A percentile compares a stretch with the other conserved stretches of the same genome.
Conservation (phyloP, 805 yeast genomes). For the Candida xiaguanensis region DNA sequence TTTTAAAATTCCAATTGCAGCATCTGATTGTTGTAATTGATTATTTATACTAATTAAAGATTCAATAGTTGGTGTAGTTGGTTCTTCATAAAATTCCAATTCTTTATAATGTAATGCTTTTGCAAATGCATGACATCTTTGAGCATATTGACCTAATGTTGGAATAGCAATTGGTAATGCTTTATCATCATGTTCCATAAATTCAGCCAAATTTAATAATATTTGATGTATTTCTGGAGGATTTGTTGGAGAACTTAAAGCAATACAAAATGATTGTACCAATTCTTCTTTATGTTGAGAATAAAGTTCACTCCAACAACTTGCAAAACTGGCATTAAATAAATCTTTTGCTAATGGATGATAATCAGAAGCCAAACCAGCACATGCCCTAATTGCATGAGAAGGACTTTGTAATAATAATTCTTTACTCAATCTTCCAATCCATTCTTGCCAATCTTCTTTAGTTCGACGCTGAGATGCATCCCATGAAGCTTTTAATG, state of each 20-base stretch:
- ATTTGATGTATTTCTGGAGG: slow-evolving; percentile 96
- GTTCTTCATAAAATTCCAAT: slow-evolving; percentile 89
- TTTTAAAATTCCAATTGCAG: slow-evolving; percentile 93
- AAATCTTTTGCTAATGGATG: slow-evolving; percentile 85
- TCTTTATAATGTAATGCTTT: slow-evolving; percentile 96
- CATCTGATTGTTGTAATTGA: slow-evolving; percentile 93
- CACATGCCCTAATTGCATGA: slow-evolving; percentile 90
- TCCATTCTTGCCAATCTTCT: slow-evolving; percentile 99
- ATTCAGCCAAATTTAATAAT: slow-evolving; percentile 84
- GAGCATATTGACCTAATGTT: slow-evolving; percentile 88
- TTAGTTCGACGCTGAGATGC: slow-evolving; percentile 82
- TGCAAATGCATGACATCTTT: slow-evolving; percentile 94
- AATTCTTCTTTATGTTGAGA: slow-evolving; percentile 87
- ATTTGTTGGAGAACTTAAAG: slow-evolving; percentile 83
- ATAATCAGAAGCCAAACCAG: slow-evolving; percentile 81
- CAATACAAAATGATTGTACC: slow-evolving; percentile 79
- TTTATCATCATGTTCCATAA: slow-evolving; percentile 96
- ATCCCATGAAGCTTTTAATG: slow-evolving; percentile 85
- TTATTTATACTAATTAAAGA: slow-evolving; percentile 89
- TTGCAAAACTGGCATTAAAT: slow-evolving; percentile 91
- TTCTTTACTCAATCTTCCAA: slow-evolving; percentile 79
- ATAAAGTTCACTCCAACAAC: slow-evolving; percentile 92
- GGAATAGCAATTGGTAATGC: slow-evolving; percentile 89
- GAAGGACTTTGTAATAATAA: slow-evolving; percentile 89
- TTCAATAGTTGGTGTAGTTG: slow-evolving; percentile 88